A percentile compares a stretch with the other conserved stretches of the same genome.
phyloP scores from a whole-genome alignment of 2,329 filamentous ascomycete genomes.

The Pseudogymnoascus sp. region DNA sequence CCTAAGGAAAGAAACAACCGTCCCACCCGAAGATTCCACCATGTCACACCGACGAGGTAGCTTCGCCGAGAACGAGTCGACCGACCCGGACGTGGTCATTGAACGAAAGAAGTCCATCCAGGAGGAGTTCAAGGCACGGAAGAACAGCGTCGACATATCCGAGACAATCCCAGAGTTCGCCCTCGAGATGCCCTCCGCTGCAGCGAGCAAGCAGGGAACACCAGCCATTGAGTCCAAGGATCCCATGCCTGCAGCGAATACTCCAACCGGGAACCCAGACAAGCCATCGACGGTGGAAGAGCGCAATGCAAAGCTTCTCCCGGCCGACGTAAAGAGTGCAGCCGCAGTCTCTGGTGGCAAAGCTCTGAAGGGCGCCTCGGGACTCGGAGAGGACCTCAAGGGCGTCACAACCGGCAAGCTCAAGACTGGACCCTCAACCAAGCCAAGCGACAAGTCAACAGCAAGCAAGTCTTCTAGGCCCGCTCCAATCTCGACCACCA shows the following conservation, averaged over 20 bases:
- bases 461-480: constrained; percentile 13
- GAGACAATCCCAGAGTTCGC: constrained; percentile 24
- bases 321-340: not conserved
- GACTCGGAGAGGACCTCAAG: not conserved
- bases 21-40: constrained; percentile 20
- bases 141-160: constrained; percentile 18
- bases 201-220: not conserved
- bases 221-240: constrained; percentile 13
- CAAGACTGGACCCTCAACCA: not conserved
- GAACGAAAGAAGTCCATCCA: constrained; percentile 21
- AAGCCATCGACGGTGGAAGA: constrained; percentile 13
- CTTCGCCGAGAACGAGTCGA: constrained; percentile 23
- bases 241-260: constrained; percentile 15
- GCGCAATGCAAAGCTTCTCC: constrained; percentile 12
- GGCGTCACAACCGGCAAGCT: not conserved
- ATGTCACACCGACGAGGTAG: constrained; percentile 22
- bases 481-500: constrained; percentile 20
- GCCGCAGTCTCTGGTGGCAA: constrained; percentile 10
- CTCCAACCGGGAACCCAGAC: constrained; percentile 5
- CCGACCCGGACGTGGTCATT: constrained; percentile 17
- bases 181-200: constrained; percentile 17
- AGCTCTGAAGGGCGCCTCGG: constrained; percentile 12
- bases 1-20: constrained; percentile 29
- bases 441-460: constrained; percentile 12
- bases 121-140: constrained; percentile 20